Percentiles rank a stretch among this genome's conserved stretches.
phyloP scores from a whole-genome alignment of 139 green algal species.

The Coelastrella sp. region DNA sequence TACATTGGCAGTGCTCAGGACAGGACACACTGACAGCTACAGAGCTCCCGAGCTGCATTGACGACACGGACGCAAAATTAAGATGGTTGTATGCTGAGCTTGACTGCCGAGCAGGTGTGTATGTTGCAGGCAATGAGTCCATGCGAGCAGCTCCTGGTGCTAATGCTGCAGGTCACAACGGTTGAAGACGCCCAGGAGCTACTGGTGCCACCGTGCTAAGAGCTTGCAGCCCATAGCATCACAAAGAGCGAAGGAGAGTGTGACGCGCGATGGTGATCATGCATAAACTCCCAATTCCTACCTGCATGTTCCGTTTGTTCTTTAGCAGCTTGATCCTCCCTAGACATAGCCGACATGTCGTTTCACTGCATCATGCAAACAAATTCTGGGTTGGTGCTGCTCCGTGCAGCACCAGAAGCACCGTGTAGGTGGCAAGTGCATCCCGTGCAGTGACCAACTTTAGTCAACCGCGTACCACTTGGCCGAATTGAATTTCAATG shows the following conservation, averaged over 20 bases:
- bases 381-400: background rate
- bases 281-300: background rate
- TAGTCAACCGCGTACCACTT: constrained; percentile 48
- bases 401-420: background rate
- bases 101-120: too few species aligned
- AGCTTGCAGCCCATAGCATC: too few species aligned
- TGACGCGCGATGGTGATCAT: background rate
- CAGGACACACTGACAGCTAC: too few species aligned
- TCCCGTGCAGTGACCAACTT: background rate
- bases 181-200: background rate
- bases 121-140: background rate
- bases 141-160: constrained; percentile 19
- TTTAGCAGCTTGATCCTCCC: constrained; percentile 80
- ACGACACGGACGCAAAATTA: too few species aligned
- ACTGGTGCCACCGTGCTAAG: too few species aligned
- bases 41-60: too few species aligned
- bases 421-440: background rate
- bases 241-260: too few species aligned
- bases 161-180: background rate
- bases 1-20: too few species aligned
- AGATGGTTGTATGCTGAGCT: too few species aligned
- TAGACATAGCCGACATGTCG: constrained; percentile 74
- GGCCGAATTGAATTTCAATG: constrained; percentile 49
- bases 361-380: constrained; percentile 63
- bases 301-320: constrained; percentile 78